Evolutionary conservation across 164 flowering plant species (phyloP), one percentile per base, ranked within the genome.

Genomic region (Piper longum): DNA sequence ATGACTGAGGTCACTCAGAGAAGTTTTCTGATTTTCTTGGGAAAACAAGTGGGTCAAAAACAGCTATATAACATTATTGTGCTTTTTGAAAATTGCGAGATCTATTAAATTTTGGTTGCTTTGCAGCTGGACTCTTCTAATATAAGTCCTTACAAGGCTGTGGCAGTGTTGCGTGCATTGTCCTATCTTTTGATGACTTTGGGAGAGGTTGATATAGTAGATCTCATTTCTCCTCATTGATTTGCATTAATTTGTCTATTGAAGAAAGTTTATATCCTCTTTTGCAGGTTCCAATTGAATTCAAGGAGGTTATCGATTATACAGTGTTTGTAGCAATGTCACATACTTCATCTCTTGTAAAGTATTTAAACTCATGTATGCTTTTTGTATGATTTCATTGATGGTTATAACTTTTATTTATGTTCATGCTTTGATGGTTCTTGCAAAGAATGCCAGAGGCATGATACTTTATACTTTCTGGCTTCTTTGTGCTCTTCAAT

Each of bases 1-100:
- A 90, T 93, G 99, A 83, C 77, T 14, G 99, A 93, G 76, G 82
- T 89, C 61, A 83, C 91, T 61, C 99, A 93, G 71, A 82, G 96
- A 76, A 77, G 73, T 66, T 85, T 90, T 72, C 76, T 83, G 68
- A 89, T 85, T 74, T 72, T 88, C 71, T 77, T 93, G 26, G 96
- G 88, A 54, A 82, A 82, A 61, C 92, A 90, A 96, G 99, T 90
- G 52, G 67, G 69, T 58, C 55, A 40, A 42, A 40, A 56, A n/a
- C 13, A 2, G 0, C 16, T 48, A 14, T 42, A 16, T 13, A 39
- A 4, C 18, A 17, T 0, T 11, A 14, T 13, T 3, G 11, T 2
- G 6, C 62, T 60, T 41, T 60, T 42, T 60, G 6, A 41, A 3
- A 9, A 17, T 60, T 3, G 16, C 16, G 61, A 3, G 41, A 36